A percentile compares a stretch with the other conserved stretches of the same genome.
phyloP scores from a whole-genome alignment of 257 asterid species.

The Solanum chiquidenum region DNA sequence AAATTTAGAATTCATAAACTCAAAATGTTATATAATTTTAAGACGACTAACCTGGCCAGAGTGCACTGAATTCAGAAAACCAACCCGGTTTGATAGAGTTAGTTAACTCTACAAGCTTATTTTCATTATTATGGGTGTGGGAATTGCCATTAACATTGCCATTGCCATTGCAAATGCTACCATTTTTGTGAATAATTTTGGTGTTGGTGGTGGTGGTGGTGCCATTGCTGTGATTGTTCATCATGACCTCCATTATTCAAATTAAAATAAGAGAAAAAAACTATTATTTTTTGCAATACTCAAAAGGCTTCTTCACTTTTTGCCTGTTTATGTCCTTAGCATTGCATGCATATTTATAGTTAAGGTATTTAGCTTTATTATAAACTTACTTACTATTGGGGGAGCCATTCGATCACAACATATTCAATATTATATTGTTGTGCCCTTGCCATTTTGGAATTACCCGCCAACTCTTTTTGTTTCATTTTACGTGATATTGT shows the following conservation, averaged over 20 bases:
- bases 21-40: neutral
- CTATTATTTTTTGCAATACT: neutral
- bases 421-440: neutral
- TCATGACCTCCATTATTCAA: neutral
- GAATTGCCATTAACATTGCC: neutral
- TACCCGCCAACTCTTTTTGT: neutral
- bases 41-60: slow-evolving; percentile 1
- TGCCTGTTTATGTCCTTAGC: neutral
- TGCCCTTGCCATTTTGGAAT: neutral
- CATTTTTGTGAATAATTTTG: neutral
- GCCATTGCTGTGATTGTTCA: neutral
- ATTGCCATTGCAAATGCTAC: neutral
- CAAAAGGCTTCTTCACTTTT: neutral
- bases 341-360: neutral
- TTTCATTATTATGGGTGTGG: neutral
- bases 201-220: neutral
- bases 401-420: neutral
- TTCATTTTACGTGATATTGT: neutral
- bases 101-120: neutral
- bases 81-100: slow-evolving; percentile 2
- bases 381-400: neutral
- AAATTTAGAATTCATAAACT: neutral
- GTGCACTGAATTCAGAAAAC: slow-evolving; percentile 5
- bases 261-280: neutral
- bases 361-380: neutral